These are phyloP conservation scores for Iodosphaeria phyllophila DNA, from an alignment of 2,329 filamentous ascomycete genomes.

Conservation along the genomic window DNA sequence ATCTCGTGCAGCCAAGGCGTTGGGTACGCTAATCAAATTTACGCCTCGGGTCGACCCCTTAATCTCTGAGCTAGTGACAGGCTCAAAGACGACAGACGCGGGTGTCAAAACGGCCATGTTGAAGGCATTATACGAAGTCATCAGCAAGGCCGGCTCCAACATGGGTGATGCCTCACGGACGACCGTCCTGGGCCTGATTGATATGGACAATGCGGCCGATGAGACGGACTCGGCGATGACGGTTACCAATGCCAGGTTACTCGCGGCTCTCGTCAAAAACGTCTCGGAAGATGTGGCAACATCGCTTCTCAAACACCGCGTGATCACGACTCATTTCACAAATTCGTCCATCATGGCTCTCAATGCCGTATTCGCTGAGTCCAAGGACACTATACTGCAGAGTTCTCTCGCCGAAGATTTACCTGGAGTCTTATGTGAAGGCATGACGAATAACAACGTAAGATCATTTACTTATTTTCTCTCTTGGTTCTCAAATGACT, in stretches of 20 bases:
- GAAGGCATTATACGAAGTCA: slow-evolving; percentile 87
- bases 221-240: slow-evolving; percentile 61
- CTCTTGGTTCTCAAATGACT: slow-evolving; percentile 6
- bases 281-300: slow-evolving; percentile 54
- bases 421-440: slow-evolving; percentile 58
- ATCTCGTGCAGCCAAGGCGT: slow-evolving; percentile 74
- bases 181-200: slow-evolving; percentile 76
- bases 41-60: slow-evolving; percentile 91
- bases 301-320: slow-evolving; percentile 44
- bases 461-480: slow-evolving; percentile 14
- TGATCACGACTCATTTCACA: slow-evolving; percentile 59
- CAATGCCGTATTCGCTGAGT: slow-evolving; percentile 75
- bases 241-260: slow-evolving; percentile 75
- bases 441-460: slow-evolving; percentile 60
- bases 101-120: slow-evolving; percentile 93
- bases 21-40: slow-evolving; percentile 88
- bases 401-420: slow-evolving; percentile 53
- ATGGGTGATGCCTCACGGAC: slow-evolving; percentile 84
- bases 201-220: slow-evolving; percentile 62
- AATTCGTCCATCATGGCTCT: slow-evolving; percentile 69
- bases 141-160: slow-evolving; percentile 82
- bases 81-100: slow-evolving; percentile 71
- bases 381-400: slow-evolving; percentile 49
- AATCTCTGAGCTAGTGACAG: slow-evolving; percentile 82
- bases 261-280: slow-evolving; percentile 79